Evolutionary conservation across 225 moss, liverwort and hornwort genomes (phyloP).

Genomic region (Marchantia paleacea): DNA sequence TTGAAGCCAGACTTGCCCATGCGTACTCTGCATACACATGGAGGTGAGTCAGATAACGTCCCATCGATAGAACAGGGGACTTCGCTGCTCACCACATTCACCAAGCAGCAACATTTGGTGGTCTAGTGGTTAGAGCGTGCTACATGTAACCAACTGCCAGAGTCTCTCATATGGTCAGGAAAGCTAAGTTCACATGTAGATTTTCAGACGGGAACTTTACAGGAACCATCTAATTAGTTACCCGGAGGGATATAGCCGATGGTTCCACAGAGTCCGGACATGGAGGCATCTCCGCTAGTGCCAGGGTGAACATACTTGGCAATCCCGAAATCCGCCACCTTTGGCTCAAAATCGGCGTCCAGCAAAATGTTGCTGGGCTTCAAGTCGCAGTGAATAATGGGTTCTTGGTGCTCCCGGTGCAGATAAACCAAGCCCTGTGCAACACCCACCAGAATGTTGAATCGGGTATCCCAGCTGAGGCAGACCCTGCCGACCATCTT

Average conservation of each 20-base stretch:
- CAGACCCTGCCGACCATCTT: neutral
- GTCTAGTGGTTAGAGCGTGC: neutral
- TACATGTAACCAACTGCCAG: no score
- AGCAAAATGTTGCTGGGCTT: slow-evolving; percentile 23
- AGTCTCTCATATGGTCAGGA: no score
- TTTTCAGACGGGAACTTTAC: no score
- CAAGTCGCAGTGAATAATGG: slow-evolving; percentile 23
- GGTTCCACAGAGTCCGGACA: slow-evolving; percentile 6
- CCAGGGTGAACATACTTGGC: neutral
- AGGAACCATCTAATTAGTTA: neutral
- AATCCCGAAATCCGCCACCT: slow-evolving; percentile 23
- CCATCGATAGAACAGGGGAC: neutral
- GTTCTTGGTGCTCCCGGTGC: slow-evolving; percentile 7
- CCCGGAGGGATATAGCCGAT: slow-evolving; percentile 24
- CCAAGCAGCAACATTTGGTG: neutral
- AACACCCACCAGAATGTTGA: slow-evolving; percentile 15
- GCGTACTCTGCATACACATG: slow-evolving; percentile 7
- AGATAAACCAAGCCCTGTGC: slow-evolving; percentile 18
- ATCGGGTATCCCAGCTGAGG: slow-evolving; percentile 15
- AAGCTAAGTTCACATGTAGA: no score
- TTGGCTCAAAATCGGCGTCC: slow-evolving; percentile 18
- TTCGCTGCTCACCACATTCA: no score
- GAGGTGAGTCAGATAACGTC: no score
- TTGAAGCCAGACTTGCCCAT: slow-evolving; percentile 7
- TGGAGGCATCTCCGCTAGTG: neutral